Percentiles rank a stretch among this genome's conserved stretches.
Conservation (phyloP, 441 rosid genomes). For the Gossypium aridum region DNA sequence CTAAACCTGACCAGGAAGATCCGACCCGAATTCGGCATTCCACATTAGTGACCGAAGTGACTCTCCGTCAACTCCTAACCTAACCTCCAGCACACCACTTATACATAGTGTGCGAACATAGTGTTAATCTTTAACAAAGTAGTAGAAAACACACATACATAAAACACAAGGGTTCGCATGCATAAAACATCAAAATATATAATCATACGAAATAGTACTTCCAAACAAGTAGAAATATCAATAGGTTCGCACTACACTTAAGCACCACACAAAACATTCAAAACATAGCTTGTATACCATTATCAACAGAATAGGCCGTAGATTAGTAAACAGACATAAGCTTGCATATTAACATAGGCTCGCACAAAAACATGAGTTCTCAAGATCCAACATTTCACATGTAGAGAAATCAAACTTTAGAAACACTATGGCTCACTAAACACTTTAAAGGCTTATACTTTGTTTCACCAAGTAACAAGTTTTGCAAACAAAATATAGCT, state of each 20-base stretch:
- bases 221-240: not conserved
- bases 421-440: not conserved
- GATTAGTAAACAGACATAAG: not conserved
- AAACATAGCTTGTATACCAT: not conserved
- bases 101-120: not conserved
- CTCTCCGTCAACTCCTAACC: not conserved
- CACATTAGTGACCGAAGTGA: too few species aligned
- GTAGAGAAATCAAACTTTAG: not conserved
- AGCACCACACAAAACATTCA: not conserved
- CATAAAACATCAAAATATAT: not conserved
- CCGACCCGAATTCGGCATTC: not conserved
- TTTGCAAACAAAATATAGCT: not conserved
- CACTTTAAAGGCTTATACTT: not conserved
- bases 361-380: not conserved
- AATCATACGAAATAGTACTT: not conserved
- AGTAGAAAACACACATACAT: not conserved
- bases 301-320: too few species aligned
- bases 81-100: not conserved
- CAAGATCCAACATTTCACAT: not conserved
- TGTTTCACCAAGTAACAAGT: too few species aligned
- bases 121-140: not conserved
- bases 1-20: not conserved
- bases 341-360: not conserved
- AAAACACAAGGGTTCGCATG: not conserved
- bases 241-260: not conserved